These are phyloP conservation scores for Pyricularia pennisetigena DNA, from an alignment of 2,329 filamentous ascomycete species.

Conservation along the genomic window DNA sequence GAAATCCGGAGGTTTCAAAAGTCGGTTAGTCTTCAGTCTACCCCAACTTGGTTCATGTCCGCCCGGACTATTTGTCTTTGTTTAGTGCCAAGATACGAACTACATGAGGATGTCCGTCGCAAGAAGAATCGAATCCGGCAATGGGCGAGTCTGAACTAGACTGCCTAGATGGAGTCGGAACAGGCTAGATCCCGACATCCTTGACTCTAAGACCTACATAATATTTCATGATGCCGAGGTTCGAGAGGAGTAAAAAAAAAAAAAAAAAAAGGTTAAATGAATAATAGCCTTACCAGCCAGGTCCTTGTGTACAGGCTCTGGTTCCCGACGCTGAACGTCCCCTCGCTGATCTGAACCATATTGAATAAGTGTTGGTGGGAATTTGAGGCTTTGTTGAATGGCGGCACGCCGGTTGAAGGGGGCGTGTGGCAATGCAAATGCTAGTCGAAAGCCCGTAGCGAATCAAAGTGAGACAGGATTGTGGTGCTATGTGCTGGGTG, in stretches of 20 bases:
- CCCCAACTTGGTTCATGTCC: not conserved
- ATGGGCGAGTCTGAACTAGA: no score
- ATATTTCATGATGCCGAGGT: not conserved
- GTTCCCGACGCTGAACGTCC: conserved; percentile 35
- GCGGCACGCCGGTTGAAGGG: not conserved
- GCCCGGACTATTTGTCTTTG: no score
- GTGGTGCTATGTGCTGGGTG: not conserved
- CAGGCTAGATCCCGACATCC: no score
- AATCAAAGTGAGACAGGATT: not conserved
- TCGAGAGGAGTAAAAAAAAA: not conserved
- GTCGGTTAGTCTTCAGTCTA: not conserved
- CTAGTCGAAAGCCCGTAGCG: not conserved
- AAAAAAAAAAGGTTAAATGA: not conserved
- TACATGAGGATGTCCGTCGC: no score
- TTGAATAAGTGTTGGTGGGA: conserved; percentile 6
- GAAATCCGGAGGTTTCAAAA: conserved; percentile 3
- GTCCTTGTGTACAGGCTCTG: conserved; percentile 45
- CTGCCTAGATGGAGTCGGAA: no score
- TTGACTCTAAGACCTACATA: no score
- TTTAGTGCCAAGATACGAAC: no score
- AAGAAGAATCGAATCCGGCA: no score
- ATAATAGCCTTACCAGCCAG: conserved; percentile 37
- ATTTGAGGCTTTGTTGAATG: not conserved
- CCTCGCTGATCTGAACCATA: conserved; percentile 36
- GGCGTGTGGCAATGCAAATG: not conserved